phyloP scores from a whole-genome alignment of 306 rosid species.

The Fragaria nilgerrensis region DNA sequence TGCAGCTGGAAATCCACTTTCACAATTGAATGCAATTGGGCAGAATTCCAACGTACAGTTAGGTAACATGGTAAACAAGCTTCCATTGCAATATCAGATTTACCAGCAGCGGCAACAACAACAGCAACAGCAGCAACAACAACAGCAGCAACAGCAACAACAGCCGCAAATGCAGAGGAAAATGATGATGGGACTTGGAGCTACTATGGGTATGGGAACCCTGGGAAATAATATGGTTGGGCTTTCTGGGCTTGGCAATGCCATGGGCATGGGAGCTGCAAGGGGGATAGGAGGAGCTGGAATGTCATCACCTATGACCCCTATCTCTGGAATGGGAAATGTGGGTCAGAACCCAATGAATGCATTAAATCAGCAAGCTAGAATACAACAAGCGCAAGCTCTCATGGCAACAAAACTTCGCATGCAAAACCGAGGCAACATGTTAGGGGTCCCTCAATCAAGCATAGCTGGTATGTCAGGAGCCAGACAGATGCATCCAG shows the following conservation, averaged over 20 bases:
- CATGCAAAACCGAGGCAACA: constrained; percentile 46
- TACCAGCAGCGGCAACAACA: constrained; percentile 53
- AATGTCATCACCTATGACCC: constrained; percentile 70
- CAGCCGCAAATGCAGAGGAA: constrained; percentile 73
- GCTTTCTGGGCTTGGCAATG: constrained; percentile 62
- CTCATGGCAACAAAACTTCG: constrained; percentile 43
- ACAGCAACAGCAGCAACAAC: constrained; percentile 51
- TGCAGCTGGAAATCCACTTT: constrained; percentile 50
- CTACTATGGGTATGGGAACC: constrained; percentile 58
- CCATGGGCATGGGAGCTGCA: constrained; percentile 66
- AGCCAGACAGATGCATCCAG: constrained; percentile 68
- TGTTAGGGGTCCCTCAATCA: constrained; percentile 64
- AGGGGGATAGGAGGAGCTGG: constrained; percentile 85
- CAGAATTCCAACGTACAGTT: constrained; percentile 69
- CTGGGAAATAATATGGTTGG: constrained; percentile 74
- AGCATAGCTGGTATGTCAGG: constrained; percentile 64
- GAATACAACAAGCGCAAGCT: constrained; percentile 35
- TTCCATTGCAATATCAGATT: constrained; percentile 58
- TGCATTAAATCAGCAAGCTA: constrained; percentile 50
- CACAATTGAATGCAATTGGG: constrained; percentile 64
- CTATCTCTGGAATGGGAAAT: constrained; percentile 79
- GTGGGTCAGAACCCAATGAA: constrained; percentile 71
- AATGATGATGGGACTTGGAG: constrained; percentile 83
- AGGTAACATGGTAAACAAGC: constrained; percentile 61
- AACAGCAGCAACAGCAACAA: constrained; percentile 58